Base-by-base conservation (phyloP, 257 asterid species). In the Petrea volubilis region DNA sequence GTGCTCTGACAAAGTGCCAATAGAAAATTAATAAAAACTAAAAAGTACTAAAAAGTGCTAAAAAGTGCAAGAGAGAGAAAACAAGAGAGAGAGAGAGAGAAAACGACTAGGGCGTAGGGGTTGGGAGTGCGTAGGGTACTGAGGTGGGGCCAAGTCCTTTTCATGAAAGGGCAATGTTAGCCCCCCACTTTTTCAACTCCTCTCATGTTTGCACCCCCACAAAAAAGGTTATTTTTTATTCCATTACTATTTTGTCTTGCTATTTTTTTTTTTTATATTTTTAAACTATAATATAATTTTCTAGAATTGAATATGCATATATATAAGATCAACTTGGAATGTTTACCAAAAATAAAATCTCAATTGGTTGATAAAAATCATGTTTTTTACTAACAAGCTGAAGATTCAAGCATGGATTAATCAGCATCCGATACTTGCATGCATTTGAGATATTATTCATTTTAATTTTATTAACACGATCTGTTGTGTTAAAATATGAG, bases 21-120 rank as follows among this genome's bases (percentile, higher is more conserved):
- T 82, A 72, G 56, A 52, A 77, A 77, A 83, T 62, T 67, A 8
- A 58, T 25, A 68, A 83, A 76, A 80, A 50, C 66, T 77, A 52
- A 83, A 86, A 85, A 85, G 87, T 81, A 86, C 70, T 3, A 38
- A 83, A 77, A 80, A 51, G 72, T 69, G 68, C 67, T 75, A 57
- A 81, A 86, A 85, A 85, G 87, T 83, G 86, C 71, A 83, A 74
- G 64, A 60, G 68, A 41, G 58, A 69, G 68, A 68, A 49, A 75
- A 68, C 53, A 33, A 57, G 25, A 52, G 62, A 27, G 59, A n/a
- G n/a, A n/a, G n/a, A n/a, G n/a, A n/a, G n/a, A n/a, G n/a, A n/a
- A n/a, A n/a, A n/a, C n/a, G n/a, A n/a, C n/a, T n/a, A n/a, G n/a
- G n/a, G n/a, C n/a, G n/a, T n/a, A n/a, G n/a, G 66, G 73, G 70